These are phyloP conservation scores for Saccharomyces hybrid DNA, from an alignment of 1,139 yeast species.

Conservation along the genomic window DNA sequence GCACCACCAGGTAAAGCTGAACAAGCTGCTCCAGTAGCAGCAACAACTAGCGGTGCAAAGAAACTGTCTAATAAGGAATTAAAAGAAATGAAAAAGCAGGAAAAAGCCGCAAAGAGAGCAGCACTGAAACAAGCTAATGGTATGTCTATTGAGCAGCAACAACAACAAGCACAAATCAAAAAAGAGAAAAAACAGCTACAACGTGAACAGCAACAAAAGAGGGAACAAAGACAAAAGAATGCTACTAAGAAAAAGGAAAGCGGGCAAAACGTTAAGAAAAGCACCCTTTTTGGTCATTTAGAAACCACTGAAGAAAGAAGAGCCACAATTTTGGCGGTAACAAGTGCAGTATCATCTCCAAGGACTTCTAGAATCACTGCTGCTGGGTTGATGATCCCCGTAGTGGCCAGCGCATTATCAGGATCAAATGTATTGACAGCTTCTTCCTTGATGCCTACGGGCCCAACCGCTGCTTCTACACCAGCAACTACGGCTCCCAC, in stretches of 20 bases:
- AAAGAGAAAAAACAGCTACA: conserved; percentile 31
- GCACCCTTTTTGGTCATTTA: conserved; percentile 73
- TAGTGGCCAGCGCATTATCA: conserved; percentile 22
- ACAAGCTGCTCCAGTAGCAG: conserved; percentile 5
- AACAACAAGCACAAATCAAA: conserved; percentile 29
- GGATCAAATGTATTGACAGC: conserved; percentile 21
- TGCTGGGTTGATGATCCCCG: conserved; percentile 29
- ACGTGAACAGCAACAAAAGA: conserved; percentile 23
- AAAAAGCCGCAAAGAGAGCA: conserved; percentile 76
- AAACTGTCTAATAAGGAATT: conserved; percentile 69
- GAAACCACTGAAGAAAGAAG: conserved; percentile 77
- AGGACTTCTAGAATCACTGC: conserved; percentile 31
- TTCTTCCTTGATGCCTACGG: conserved; percentile 9
- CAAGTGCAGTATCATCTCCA: conserved; percentile 31
- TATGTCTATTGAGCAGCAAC: conserved; percentile 31
- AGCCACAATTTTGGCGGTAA: conserved; percentile 39
- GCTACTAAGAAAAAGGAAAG: conserved; percentile 40
- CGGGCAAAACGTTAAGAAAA: conserved; percentile 31
- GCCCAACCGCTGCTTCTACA: not conserved
- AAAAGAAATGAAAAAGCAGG: conserved; percentile 79
- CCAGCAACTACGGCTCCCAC: conserved; percentile 4
- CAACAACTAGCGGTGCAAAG: conserved; percentile 17
- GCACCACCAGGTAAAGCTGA: conserved; percentile 1
- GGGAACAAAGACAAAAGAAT: conserved; percentile 34
- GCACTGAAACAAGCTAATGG: conserved; percentile 32